Evolutionary conservation across 78 protist species (phyloP).

Genomic region (Dictyostelium discoideum): DNA sequence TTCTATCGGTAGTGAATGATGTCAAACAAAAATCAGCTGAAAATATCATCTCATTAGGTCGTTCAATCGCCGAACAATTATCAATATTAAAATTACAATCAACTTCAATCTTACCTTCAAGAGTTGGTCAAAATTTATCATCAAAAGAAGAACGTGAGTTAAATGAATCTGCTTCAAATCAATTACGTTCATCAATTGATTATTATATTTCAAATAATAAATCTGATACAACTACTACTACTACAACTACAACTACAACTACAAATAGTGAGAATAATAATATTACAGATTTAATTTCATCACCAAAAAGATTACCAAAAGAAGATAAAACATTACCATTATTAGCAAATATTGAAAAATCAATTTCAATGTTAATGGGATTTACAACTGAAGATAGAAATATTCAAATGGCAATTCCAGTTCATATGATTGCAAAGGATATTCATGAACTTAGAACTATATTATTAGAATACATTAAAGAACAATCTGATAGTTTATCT

Average conservation of each 20-base stretch:
- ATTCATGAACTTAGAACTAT: background rate
- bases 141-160: constrained; percentile 16
- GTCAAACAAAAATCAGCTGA: constrained; percentile 3
- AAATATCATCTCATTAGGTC: constrained; percentile 38
- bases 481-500: background rate
- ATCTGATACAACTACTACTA: background rate
- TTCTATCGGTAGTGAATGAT: background rate
- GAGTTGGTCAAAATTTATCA: background rate
- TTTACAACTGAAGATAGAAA: constrained; percentile 5
- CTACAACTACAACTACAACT: background rate
- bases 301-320: background rate
- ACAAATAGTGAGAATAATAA: background rate
- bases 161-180: constrained; percentile 26
- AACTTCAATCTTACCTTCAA: constrained; percentile 9
- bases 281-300: background rate
- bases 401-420: constrained; percentile 57
- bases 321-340: constrained; percentile 29
- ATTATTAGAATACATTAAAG: background rate
- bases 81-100: background rate
- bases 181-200: constrained; percentile 29
- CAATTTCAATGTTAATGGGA: background rate
- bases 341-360: constrained; percentile 37
- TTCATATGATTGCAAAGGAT: constrained; percentile 62
- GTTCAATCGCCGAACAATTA: constrained; percentile 55
- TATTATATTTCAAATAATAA: background rate